Percentiles rank a stretch among this genome's conserved stretches.
Evolutionary conservation across 176 grass and related monocot species (phyloP).

Genomic region (Thinopyrum elongatum): DNA sequence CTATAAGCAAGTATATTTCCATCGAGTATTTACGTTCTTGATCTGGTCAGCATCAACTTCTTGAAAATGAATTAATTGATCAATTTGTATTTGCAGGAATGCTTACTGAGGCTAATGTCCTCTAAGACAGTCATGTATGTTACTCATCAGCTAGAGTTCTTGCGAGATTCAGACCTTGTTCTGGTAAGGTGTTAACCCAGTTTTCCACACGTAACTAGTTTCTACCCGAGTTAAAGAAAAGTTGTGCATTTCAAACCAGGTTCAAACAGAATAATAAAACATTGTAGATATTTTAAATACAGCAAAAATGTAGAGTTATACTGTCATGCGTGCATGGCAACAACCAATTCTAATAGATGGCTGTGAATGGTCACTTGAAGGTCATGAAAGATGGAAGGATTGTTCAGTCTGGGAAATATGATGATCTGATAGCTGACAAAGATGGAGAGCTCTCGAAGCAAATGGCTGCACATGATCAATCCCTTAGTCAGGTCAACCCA

Average conservation of each 20-base stretch:
- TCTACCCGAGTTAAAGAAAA: background rate
- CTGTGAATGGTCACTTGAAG: slow-evolving; percentile 33
- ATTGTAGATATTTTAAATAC: background rate
- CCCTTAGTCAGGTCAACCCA: slow-evolving; percentile 60
- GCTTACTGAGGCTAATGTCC: slow-evolving; percentile 60
- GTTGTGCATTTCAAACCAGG: background rate
- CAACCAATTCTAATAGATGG: background rate
- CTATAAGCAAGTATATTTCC: background rate
- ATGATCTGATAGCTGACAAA: slow-evolving; percentile 60
- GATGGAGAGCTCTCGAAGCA: slow-evolving; percentile 60
- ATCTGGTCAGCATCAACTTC: background rate
- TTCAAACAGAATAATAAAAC: background rate
- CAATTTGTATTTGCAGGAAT: slow-evolving; percentile 62
- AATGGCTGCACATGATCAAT: slow-evolving; percentile 70
- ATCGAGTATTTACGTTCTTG: background rate
- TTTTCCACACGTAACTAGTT: slow-evolving; percentile 1
- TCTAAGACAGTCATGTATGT: slow-evolving; percentile 81
- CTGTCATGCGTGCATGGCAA: background rate
- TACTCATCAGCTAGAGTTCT: slow-evolving; percentile 90
- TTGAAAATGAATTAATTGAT: background rate
- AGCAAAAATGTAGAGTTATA: background rate
- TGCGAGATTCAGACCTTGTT: slow-evolving; percentile 70
- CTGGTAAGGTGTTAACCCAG: slow-evolving; percentile 50
- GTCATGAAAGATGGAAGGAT: slow-evolving; percentile 83
- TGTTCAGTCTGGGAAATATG: slow-evolving; percentile 80